Conservation (phyloP, 805 yeast species). For the Candida endomychidarum region DNA sequence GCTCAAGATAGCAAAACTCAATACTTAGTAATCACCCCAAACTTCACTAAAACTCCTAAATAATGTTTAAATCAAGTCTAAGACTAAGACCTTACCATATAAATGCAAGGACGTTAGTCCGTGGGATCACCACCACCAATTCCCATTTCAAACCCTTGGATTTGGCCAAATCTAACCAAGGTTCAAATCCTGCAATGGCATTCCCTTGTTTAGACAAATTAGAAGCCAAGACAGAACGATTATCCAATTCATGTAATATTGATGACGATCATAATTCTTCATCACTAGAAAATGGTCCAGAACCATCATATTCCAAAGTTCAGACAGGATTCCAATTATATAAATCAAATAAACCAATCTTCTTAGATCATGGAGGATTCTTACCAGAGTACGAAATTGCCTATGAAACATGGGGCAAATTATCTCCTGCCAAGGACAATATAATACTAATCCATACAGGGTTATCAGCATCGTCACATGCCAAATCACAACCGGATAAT, state of each 20-base stretch:
- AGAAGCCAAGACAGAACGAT: constrained; percentile 51
- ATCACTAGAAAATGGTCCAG: constrained; percentile 67
- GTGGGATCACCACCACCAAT: not conserved
- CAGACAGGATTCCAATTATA: constrained; percentile 64
- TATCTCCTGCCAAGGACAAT: constrained; percentile 63
- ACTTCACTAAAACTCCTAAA: not conserved
- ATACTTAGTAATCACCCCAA: constrained; percentile 1
- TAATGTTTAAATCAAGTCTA: not conserved
- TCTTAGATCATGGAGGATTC: constrained; percentile 78
- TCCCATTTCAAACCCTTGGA: not conserved
- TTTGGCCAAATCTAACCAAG: not conserved
- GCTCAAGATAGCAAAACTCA: not conserved
- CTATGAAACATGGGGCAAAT: constrained; percentile 86
- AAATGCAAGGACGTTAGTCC: not conserved
- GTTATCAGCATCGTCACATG: constrained; percentile 90
- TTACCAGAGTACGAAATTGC: constrained; percentile 79
- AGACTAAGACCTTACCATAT: not conserved
- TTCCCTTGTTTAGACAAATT: constrained; percentile 86
- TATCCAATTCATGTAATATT: constrained; percentile 19
- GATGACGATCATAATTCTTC: constrained; percentile 11
- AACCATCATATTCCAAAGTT: constrained; percentile 76
- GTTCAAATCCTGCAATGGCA: constrained; percentile 64
- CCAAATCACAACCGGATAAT: constrained; percentile 73
- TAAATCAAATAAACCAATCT: constrained; percentile 55
- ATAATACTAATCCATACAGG: constrained; percentile 87